Evolutionary conservation across 108 stramenopile species (phyloP).

Genomic region (Aurantiochytrium sp.): DNA sequence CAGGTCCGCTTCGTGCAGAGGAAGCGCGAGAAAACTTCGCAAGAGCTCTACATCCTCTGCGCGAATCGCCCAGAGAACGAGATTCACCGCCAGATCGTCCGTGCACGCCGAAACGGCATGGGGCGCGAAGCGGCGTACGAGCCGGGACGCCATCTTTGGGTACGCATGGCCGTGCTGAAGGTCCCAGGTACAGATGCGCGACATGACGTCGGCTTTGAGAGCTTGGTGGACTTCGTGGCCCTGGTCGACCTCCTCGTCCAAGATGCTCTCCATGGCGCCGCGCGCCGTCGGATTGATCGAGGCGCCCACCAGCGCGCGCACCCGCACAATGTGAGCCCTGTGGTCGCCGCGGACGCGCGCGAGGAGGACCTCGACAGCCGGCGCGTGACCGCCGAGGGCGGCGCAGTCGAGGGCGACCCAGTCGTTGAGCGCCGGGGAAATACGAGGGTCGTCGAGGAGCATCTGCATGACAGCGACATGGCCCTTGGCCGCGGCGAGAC

Average conservation of each 20-base stretch:
- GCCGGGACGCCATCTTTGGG: no score
- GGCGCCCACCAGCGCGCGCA: background rate
- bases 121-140: no score
- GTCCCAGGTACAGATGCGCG: background rate
- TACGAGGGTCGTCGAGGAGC: background rate
- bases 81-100: background rate
- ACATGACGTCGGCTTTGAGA: background rate
- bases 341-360: background rate
- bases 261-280: background rate
- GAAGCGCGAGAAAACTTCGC: background rate
- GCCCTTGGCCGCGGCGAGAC: background rate
- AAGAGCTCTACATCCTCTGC: background rate
- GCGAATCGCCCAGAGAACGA: background rate
- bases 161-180: background rate
- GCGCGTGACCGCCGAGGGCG: background rate
- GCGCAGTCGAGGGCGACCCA: background rate
- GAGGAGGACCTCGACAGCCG: background rate
- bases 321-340: background rate
- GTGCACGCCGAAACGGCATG: background rate
- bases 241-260: background rate
- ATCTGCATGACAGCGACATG: background rate
- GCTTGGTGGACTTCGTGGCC: no score
- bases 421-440: background rate
- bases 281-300: background rate
- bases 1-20: background rate